Evolutionary conservation across 345 rosid genomes (phyloP), one percentile per base, ranked within the genome.

Genomic region (Fremontodendron californicum): DNA sequence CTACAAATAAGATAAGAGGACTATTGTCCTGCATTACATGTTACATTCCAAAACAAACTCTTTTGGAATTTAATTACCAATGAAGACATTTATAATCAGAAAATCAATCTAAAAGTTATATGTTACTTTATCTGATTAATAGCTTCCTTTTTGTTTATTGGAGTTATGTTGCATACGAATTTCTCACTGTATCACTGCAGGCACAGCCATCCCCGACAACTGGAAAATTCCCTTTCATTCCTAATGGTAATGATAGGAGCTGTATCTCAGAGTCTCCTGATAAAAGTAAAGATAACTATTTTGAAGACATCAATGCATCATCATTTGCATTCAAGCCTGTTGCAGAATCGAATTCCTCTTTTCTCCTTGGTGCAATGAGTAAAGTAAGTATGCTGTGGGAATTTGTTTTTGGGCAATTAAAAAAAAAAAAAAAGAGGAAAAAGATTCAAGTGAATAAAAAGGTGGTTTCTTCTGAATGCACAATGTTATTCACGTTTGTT

Each of bases 131-230:
- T 72, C 54, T 49, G 23, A 31, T 69, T 45, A 42, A 42, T 10
- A 21, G 6, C 37, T 68, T 68, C 1, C 54, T 46, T 13, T 13
- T 45, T 72, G 45, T 35, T 52, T 52, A 31, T 52, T n/a, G 33
- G 61, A 33, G 52, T 77, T 66, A 49, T 77, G 49, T 58, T 42
- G 31, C 73, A 1, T 52, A 13, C 49, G 11, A 52, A 76, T 35
- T 75, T 42, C 60, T 81, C 67, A 54, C 21, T 83, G 18, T 77
- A 21, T 40, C 13, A 69, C 77, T 77, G 75, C 89, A 96, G 99
- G 98, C 89, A 75, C 96, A 93, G 79, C 93, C 91, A 23, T 95
- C 98, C 79, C 98, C 99, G 4, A 95, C 99, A 37, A 93, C 98
- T 3, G 98, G 98, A 73, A 92, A 89, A 45, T 89, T 93, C 75